Conservation (phyloP, 768 basidiomycete genomes). For the Amylocystis lapponica region DNA sequence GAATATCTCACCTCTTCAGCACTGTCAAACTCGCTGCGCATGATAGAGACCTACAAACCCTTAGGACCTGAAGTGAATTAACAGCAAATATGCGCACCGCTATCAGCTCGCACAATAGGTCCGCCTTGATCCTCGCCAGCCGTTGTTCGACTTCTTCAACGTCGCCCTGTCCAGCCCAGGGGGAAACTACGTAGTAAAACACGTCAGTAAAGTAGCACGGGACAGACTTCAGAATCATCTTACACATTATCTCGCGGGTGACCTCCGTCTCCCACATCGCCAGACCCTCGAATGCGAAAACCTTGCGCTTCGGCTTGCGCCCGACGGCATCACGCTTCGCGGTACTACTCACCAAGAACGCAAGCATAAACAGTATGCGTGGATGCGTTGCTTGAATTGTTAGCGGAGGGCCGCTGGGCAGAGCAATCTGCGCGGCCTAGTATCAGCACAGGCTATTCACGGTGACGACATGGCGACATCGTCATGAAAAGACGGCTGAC, state of each 20-base stretch:
- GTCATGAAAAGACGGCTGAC: neutral
- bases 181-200: slow-evolving; percentile 37
- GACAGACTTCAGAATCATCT: slow-evolving; percentile 9
- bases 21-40: slow-evolving; percentile 61
- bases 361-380: slow-evolving; percentile 54
- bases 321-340: slow-evolving; percentile 72
- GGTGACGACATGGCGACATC: slow-evolving; percentile 13
- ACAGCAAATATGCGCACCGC: slow-evolving; percentile 36
- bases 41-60: slow-evolving; percentile 48
- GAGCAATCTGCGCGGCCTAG: slow-evolving; percentile 16
- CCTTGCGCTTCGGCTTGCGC: slow-evolving; percentile 63
- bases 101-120: slow-evolving; percentile 64
- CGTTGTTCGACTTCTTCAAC: slow-evolving; percentile 40
- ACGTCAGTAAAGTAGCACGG: neutral
- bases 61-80: neutral
- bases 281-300: slow-evolving; percentile 64
- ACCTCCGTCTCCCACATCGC: slow-evolving; percentile 43
- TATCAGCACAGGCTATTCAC: slow-evolving; percentile 15
- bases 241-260: slow-evolving; percentile 34
- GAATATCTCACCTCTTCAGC: slow-evolving; percentile 47
- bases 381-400: slow-evolving; percentile 63
- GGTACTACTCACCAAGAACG: slow-evolving; percentile 59
- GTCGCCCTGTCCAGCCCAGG: slow-evolving; percentile 50
- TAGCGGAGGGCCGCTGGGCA: slow-evolving; percentile 38
- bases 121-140: slow-evolving; percentile 61